Evolutionary conservation across 1,139 yeast species (phyloP), one percentile per base, ranked within the genome.

Genomic region (Yamadazyma kanchanaburiensis): DNA sequence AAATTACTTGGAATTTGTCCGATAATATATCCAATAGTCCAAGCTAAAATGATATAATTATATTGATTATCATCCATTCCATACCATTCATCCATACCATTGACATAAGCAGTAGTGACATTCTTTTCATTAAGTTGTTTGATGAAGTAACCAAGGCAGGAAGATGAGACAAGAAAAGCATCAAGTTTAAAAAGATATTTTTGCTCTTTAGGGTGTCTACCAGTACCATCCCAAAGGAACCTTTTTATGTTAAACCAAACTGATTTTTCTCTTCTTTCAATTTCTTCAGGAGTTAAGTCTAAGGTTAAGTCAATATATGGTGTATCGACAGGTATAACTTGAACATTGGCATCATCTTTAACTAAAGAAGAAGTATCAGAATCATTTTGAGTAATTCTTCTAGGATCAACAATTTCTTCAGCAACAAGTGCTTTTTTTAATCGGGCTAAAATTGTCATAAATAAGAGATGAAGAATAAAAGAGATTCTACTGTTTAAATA

Each of bases 1-100:
- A 75, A 56, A 44, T 74, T 75, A n/a, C 77, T 66, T 1, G 83
- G 84, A 21, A 77, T 60, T 40, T 74, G 80, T 9, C 81, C 81
- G 30, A 77, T 53, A 34, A 75, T 69, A 38, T 76, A 76, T 1
- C 83, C 84, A n/a, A 74, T 72, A 0, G 80, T 74, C 68, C 74
- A 77, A 18, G 70, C 52, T 0, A 81, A 69, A 10, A 59, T 55
- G 45, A 77, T 55, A 30, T 70, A 67, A 37, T 77, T 71, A 37
- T 67, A 70, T 41, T 78, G 79, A 41, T 77, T 72, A n/a, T 64
- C 64, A 32, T 55, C 51, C 70, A 78, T 70, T 6, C 51, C 39
- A 39, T 70, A 70, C 39, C 69, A 69, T 38, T 77, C 80, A 34
- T 64, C 58, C 83, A 79, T 75, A 12, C 84, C 83, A 32, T 76